Base-by-base conservation (phyloP, 148 eudicot species). In the Dianthus caryophyllus region DNA sequence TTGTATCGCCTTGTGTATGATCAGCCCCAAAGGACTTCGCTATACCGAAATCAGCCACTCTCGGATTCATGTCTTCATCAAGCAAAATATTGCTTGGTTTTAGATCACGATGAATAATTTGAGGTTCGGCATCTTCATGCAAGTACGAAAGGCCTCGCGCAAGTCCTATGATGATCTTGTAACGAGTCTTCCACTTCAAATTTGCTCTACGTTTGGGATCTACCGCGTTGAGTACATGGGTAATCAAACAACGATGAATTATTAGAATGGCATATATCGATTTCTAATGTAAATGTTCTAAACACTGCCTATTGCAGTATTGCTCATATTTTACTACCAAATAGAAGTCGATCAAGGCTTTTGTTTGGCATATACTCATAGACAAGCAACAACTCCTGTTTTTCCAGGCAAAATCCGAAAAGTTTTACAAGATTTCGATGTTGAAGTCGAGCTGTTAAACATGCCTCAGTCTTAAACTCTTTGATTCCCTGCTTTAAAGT, bases 21-120 rank as follows among this genome's bases (percentile, higher is more conserved):
- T 74, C 79, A 9, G 20, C 74, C 15, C 53, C 49, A 64, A 79
- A 72, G 4, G 65, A 58, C 67, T 71, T 79, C 44, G 82, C 82
- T 70, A 76, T 72, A 5, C 82, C 82, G 58, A 79, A 79, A 24
- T 79, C 79, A 44, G 82, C 48, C 33, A 78, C 60, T 67, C 75
- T 74, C 4, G 82, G 75, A 22, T 71, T 74, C 78, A 78, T 74
- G 1, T 74, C 72, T 29, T 17, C 75, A 27, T 78, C 78, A 7
- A 78, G 39, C 16, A 78, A 60, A 24, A 78, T 78, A 46, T 78
- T 78, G 31, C 78, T 66, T 10, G 81, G 71, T 78, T 78, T 78
- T 16, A 78, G 81, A 55, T 74, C 81, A 1, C 75, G 75, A 21
- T 78, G 81, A 16, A 78, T 55, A 6, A 78, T 66, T 24, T 61